Base-by-base conservation (phyloP, 225 moss, liverwort and hornwort genomes). In the Marchantia paleacea region DNA sequence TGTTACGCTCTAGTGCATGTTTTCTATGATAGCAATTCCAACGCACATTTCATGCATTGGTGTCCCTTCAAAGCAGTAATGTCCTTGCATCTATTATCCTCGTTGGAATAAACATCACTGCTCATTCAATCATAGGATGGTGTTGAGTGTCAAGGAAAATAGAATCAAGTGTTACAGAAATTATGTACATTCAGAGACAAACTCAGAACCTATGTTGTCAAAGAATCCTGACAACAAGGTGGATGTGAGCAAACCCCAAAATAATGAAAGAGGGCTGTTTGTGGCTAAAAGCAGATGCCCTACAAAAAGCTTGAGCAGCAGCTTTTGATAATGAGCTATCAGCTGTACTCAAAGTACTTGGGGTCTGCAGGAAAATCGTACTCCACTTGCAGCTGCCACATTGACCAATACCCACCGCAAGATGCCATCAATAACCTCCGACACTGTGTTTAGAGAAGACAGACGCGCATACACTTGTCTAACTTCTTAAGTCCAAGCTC, bases 331-430 rank as follows among this genome's bases (percentile, higher is more conserved):
- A 79, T 62, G 61, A 77, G 87, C 91, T 90, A 94, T 88, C 84
- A 89, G 89, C 85, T 88, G 90, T 82, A 92, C 87, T 92, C 95
- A 86, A 91, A 96, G 83, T 96, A 96, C 83, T 96, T 96, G 28
- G 95, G 95, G 90, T 96, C 89, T 77, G 92, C 90, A 78, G 95
- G 95, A 74, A 92, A 96, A 85, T 96, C 93, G 82, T 92, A 92
- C 88, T 96, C 93, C 89, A 91, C 92, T 88, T 91, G 95, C 82
- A 93, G 91, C 95, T 96, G 95, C 95, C 86, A 87, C 86, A 88
- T 80, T 79, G 81, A 82, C 81, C 84, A 84, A 79, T 77, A 51
- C 80, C 84, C 84, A 87, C 79, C 82, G 82, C 82, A 85, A 87
- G 69, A 74, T 79, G 54, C 78, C 82, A 87, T 85, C 82, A 84